Percentiles rank a stretch among this genome's conserved stretches.
phyloP scores from a whole-genome alignment of 192 early-diverging fungal species.

The Irineochytrium annulatum region DNA sequence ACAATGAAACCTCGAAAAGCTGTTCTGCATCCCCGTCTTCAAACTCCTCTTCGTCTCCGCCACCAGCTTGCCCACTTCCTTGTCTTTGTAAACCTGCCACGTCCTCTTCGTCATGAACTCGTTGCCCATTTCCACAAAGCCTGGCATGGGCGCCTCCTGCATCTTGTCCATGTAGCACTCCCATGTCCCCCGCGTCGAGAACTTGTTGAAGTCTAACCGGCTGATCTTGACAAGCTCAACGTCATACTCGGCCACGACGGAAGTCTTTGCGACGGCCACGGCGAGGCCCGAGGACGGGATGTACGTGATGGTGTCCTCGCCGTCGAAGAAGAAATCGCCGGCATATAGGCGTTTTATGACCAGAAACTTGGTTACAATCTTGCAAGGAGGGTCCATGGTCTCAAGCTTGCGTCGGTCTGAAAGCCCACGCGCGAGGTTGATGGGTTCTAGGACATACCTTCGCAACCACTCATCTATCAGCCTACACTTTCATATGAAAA shows the following conservation, averaged over 20 bases:
- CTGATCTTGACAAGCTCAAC: conserved; percentile 23
- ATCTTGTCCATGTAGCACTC: conserved; percentile 2
- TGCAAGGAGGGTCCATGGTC: neutral
- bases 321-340: conserved; percentile 33
- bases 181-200: conserved; percentile 30
- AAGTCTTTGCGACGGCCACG: conserved; percentile 4
- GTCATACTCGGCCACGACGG: conserved; percentile 22
- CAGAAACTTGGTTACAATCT: conserved; percentile 27
- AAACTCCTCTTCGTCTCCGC: no score
- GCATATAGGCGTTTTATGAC: conserved; percentile 19
- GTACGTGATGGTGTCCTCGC: conserved; percentile 2
- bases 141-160: conserved; percentile 8
- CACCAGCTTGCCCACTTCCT: conserved; percentile 15
- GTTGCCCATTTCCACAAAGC: conserved; percentile 2
- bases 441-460: no score
- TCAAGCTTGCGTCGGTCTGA: neutral
- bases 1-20: no score
- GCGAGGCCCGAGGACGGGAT: neutral
- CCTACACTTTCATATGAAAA: no score
- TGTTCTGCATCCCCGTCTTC: no score
- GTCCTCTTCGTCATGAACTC: conserved; percentile 18
- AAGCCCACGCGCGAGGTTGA: neutral
- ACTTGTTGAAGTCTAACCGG: conserved; percentile 33
- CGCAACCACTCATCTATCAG: no score
- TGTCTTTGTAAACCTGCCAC: conserved; percentile 27